Evolutionary conservation across 2,329 filamentous ascomycete genomes (phyloP), one percentile per base, ranked within the genome.

Genomic region (Drechslerella coelobrocha): DNA sequence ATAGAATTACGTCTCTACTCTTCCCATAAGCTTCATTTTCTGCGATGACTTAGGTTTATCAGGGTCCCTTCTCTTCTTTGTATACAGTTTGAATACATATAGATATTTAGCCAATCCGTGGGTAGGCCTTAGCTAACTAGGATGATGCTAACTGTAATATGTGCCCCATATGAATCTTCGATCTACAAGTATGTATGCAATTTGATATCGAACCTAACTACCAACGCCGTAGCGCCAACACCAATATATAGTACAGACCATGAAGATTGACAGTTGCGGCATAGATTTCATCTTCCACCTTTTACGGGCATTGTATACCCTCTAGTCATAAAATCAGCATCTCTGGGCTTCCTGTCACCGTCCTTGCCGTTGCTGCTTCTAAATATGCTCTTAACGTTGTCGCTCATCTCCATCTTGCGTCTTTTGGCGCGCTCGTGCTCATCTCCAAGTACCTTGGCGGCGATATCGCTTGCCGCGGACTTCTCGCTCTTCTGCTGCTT

Each of bases 401-500:
- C 83, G 75, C 82, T 86, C 62, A 83, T 81, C 2, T 84, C 86
- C 74, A 91, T 76, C 77, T 90, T 96, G 71, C 90, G 83, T 74
- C 88, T 82, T 80, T 93, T 96, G 74, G 91, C 92, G 61, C 85
- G 84, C 76, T 89, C 87, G 54, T 93, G 89, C 78, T 97, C 91
- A 76, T 97, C 93, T 23, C 89, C 88, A 24, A 97, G 78, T 0
- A 99, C 92, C 75, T 88, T 92, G 0, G 89, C 90, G 0, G 93
- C 96, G 45, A 99, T 80, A 50, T 81, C 78, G 51, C 81, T 79
- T 0, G 77, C 77, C 41, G 79, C 77, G 8, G 65, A 60, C 19
- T 56, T 71, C 12, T 39, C 45, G 12, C 34, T 63, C 62, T 51
- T 61, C 39, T 50, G 43, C 50, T 74, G 39, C 51, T 74, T 73